Percentiles rank a stretch among this genome's conserved stretches.
phyloP scores from a whole-genome alignment of 2,329 filamentous ascomycete genomes.

The Sarocladium oryzae region DNA sequence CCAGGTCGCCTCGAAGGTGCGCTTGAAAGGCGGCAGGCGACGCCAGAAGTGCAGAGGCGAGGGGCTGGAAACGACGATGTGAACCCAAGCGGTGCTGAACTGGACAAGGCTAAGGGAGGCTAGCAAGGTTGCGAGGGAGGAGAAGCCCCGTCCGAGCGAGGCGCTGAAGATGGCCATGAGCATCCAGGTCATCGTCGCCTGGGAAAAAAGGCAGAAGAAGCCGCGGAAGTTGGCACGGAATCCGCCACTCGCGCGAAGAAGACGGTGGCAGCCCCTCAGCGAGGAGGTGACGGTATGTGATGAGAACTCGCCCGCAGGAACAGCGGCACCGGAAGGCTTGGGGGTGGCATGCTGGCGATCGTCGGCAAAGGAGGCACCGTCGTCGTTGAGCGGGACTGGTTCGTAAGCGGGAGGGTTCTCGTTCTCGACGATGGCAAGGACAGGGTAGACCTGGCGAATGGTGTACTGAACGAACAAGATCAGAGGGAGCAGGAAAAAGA shows the following conservation, averaged over 20 bases:
- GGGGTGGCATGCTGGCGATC: slow-evolving; percentile 24
- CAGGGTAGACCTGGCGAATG: slow-evolving; percentile 42
- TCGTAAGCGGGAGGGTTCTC: slow-evolving; percentile 50
- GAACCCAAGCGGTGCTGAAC: slow-evolving; percentile 73
- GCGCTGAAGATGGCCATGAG: slow-evolving; percentile 38
- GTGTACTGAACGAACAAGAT: slow-evolving; percentile 35
- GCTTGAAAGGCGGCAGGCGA: slow-evolving; percentile 60
- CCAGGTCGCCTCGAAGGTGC: slow-evolving; percentile 61
- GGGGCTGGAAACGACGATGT: slow-evolving; percentile 72
- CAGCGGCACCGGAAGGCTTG: slow-evolving; percentile 26
- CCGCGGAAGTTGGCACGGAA: slow-evolving; percentile 65
- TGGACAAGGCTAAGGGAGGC: slow-evolving; percentile 58
- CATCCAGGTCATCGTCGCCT: slow-evolving; percentile 26
- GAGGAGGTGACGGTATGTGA: slow-evolving; percentile 41
- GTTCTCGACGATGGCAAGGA: slow-evolving; percentile 53
- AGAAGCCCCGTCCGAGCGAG: slow-evolving; percentile 37
- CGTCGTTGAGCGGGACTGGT: slow-evolving; percentile 38
- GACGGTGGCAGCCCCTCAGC: slow-evolving; percentile 42
- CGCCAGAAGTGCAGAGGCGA: slow-evolving; percentile 57
- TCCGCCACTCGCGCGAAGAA: slow-evolving; percentile 58
- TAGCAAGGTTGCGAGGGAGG: slow-evolving; percentile 39
- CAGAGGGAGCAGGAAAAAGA: slow-evolving; percentile 2
- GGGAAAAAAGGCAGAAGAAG: slow-evolving; percentile 41
- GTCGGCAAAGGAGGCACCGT: slow-evolving; percentile 21
- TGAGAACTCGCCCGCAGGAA: slow-evolving; percentile 22